These are phyloP conservation scores for barley (Hordeum vulgare) DNA, from an alignment of 176 grass and related monocot genomes.

Conservation along the genomic window MorexV3_pseudomolecules_assembly NC_058520.1:27700858-27701357, in stretches of 20 bases:
- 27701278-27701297: neutral
- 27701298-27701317: neutral
- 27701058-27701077: neutral
- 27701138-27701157: neutral
- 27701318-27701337: neutral
- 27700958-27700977: too few species aligned
- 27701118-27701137: neutral
- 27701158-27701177: neutral
- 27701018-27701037: neutral
- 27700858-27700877: too few species aligned
- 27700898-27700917: too few species aligned
- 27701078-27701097: neutral
- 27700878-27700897: too few species aligned
- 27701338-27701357: neutral
- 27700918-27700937: too few species aligned
- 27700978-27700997: neutral
- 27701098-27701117: neutral
- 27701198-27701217: too few species aligned
- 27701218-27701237: neutral
- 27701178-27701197: neutral
- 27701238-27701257: constrained; percentile 9
- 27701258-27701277: neutral
- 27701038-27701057: neutral
- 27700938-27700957: too few species aligned
- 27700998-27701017: neutral